These are phyloP conservation scores for Colletotrichum sp. DNA, from an alignment of 2,329 filamentous ascomycete genomes.

Conservation along the genomic window DNA sequence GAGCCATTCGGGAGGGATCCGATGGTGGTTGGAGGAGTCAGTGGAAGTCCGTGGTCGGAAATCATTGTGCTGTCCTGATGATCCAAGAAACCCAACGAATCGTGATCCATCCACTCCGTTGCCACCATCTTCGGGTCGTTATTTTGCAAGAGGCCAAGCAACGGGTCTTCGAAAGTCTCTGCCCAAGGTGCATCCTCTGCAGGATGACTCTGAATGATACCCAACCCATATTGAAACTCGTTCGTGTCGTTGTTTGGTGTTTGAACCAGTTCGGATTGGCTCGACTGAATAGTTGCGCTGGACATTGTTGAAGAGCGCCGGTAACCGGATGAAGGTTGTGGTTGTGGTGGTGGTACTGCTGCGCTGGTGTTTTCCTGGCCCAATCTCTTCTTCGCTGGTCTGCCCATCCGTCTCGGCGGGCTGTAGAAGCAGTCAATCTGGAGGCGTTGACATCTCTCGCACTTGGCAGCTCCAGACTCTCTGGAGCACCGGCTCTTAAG, in stretches of 20 bases:
- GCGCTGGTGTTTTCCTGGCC: neutral
- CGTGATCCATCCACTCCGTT: constrained; percentile 5
- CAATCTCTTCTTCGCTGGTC: constrained; percentile 16
- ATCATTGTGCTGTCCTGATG: neutral
- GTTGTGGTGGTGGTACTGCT: neutral
- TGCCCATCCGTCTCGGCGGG: constrained; percentile 12
- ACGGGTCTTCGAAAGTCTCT: constrained; percentile 2
- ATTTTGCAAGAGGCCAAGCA: neutral
- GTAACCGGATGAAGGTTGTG: neutral
- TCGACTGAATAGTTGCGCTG: neutral
- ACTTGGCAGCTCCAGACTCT: constrained; percentile 7
- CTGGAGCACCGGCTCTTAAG: constrained; percentile 18
- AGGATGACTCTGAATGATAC: neutral
- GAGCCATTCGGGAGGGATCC: neutral
- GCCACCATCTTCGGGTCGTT: neutral
- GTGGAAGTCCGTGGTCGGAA: neutral
- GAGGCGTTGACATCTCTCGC: constrained; percentile 17
- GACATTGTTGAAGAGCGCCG: constrained; percentile 10
- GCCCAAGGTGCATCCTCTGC: neutral
- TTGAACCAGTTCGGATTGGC: neutral
- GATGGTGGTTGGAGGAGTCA: constrained; percentile 3
- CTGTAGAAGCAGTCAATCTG: constrained; percentile 19
- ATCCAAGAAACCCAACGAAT: neutral
- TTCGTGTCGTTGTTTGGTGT: neutral
- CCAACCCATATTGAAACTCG: constrained; percentile 11